Evolutionary conservation across 768 basidiomycete species (phyloP).

Genomic region (Leccinum imitatum): DNA sequence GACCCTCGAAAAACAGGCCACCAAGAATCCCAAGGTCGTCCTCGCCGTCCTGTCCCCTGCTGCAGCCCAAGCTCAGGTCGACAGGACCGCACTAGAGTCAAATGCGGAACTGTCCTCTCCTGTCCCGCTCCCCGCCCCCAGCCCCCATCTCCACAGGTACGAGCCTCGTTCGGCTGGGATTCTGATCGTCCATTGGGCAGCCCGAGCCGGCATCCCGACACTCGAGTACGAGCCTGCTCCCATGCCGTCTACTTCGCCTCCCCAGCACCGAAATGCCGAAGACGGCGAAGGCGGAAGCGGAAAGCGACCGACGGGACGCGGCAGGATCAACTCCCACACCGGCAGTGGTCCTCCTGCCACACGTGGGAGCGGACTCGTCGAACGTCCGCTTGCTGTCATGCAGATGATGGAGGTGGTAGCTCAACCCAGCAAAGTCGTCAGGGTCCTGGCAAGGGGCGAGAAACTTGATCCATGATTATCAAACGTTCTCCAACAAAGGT

Average conservation of each 20-base stretch:
- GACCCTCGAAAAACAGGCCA: constrained; percentile 23
- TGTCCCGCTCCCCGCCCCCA: constrained; percentile 66
- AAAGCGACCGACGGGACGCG: constrained; percentile 27
- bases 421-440: constrained; percentile 71
- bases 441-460: constrained; percentile 82
- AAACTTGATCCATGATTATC: constrained; percentile 57
- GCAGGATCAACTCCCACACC: constrained; percentile 30
- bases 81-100: constrained; percentile 18
- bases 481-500: constrained; percentile 13
- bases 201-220: constrained; percentile 55
- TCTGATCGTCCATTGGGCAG: constrained; percentile 67
- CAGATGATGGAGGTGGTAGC: constrained; percentile 80
- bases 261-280: constrained; percentile 25
- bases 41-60: constrained; percentile 54
- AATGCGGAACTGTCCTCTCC: constrained; percentile 42
- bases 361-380: constrained; percentile 53
- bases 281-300: constrained; percentile 35
- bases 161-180: constrained; percentile 66
- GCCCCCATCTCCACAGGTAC: constrained; percentile 51
- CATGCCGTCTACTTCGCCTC: constrained; percentile 12
- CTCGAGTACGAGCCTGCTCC: constrained; percentile 48
- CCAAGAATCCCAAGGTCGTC: constrained; percentile 49
- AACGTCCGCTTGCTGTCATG: constrained; percentile 74
- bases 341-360: constrained; percentile 16
- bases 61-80: constrained; percentile 26